Conservation (phyloP, 2,329 filamentous ascomycete genomes). For the Gremmenia infestans region DNA sequence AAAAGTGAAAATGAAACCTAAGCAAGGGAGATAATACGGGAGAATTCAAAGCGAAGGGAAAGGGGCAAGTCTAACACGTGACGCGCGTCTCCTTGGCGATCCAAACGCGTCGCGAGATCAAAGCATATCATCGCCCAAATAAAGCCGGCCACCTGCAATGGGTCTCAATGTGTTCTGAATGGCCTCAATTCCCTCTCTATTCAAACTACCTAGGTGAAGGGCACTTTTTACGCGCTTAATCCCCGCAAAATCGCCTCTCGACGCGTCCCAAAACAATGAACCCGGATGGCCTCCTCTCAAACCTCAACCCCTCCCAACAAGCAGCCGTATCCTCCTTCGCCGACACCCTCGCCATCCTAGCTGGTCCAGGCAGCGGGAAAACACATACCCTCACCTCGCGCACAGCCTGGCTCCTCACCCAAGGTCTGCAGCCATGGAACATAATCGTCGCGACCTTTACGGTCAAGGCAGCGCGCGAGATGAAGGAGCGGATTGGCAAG, state of each 20-base stretch:
- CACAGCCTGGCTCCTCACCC: conserved; percentile 79
- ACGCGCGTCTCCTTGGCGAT: not conserved
- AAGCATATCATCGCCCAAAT: not conserved
- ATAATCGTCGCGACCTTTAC: conserved; percentile 96
- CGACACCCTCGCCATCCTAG: conserved; percentile 56
- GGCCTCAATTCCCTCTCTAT: not conserved
- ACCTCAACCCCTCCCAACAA: conserved; percentile 60
- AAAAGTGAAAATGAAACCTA: too few species aligned
- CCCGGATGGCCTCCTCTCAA: conserved; percentile 42
- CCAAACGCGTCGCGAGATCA: not conserved
- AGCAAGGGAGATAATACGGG: too few species aligned
- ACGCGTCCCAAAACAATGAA: conserved; percentile 21
- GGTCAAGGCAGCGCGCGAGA: conserved; percentile 88
- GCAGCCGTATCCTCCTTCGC: conserved; percentile 59
- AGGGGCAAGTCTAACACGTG: too few species aligned
- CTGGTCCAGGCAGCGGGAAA: conserved; percentile 72
- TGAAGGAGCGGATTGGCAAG: conserved; percentile 80
- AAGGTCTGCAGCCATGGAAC: conserved; percentile 73
- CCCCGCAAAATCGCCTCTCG: not conserved
- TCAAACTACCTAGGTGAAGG: not conserved
- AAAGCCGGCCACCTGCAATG: not conserved
- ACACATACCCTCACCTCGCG: conserved; percentile 93
- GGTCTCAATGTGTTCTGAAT: not conserved
- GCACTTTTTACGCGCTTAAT: not conserved
- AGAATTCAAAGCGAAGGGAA: too few species aligned